Conservation (phyloP, 441 rosid species). For the Monsonia emarginata region DNA sequence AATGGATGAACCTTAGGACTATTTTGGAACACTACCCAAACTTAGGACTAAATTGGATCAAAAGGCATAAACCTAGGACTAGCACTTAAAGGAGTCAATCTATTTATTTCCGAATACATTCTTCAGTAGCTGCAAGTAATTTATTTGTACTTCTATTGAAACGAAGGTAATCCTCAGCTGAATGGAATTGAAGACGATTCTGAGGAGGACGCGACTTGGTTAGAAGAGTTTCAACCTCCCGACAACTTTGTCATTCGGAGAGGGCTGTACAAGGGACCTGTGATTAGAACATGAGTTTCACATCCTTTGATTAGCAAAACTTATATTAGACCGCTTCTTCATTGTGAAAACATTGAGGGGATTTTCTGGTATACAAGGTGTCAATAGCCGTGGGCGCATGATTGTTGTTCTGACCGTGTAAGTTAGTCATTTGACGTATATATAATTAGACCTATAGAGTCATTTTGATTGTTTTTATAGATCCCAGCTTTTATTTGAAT, state of each 20-base stretch:
- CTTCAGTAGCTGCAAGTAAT: neutral
- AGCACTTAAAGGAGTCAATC: no score
- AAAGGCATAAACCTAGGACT: no score
- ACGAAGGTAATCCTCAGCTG: slow-evolving; percentile 49
- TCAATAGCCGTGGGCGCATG: slow-evolving; percentile 15
- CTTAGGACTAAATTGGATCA: no score
- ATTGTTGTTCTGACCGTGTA: slow-evolving; percentile 19
- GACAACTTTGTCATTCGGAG: slow-evolving; percentile 61
- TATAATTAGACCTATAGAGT: slow-evolving; percentile 20
- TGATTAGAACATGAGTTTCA: slow-evolving; percentile 48
- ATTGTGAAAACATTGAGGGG: slow-evolving; percentile 14
- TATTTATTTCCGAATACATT: no score
- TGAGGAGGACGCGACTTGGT: slow-evolving; percentile 49
- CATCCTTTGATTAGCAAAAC: slow-evolving; percentile 19
- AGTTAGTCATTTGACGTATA: slow-evolving; percentile 32
- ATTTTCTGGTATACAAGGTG: slow-evolving; percentile 22
- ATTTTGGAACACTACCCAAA: no score
- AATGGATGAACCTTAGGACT: no score
- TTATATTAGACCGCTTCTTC: slow-evolving; percentile 22
- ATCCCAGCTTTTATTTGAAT: slow-evolving; percentile 23
- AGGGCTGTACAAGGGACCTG: slow-evolving; percentile 60
- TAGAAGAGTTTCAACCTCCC: slow-evolving; percentile 68
- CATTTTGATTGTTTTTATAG: slow-evolving; percentile 17
- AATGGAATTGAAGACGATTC: slow-evolving; percentile 31
- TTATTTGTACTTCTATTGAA: neutral